Base-by-base conservation (phyloP, 148 eudicot genomes). In the Cornus kousa region DNA sequence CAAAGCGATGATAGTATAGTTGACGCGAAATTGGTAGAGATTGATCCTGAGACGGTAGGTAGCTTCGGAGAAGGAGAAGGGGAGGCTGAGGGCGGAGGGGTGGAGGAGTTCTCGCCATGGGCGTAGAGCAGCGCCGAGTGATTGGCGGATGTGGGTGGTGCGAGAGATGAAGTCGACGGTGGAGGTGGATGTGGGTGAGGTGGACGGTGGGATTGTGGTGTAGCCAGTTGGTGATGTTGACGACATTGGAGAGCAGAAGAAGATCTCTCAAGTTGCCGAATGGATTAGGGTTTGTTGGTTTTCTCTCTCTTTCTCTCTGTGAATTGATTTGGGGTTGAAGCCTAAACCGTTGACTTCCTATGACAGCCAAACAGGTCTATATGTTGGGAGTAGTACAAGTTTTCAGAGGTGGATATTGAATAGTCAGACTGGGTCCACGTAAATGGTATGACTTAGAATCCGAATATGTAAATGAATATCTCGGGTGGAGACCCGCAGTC, bases 71-170 rank as follows among this genome's bases (percentile, higher is more conserved):
- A 84, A 55, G 70, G 86, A 76, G 77, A 65, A 43, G 1, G 92
- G 92, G 33, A 82, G 55, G 14, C 84, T 75, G 71, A 85, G 79
- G 31, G 80, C 53, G 79, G 77, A 48, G 40, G 78, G 69, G 75
- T 75, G 35, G 35, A 87, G 37, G 74, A 89, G 82, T 50, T 80
- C 87, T 20, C 80, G 72, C 90, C 92, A 89, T 43, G 92, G 87
- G 22, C 84, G 86, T 17, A 65, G 67, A 2, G 72, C 72, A 64
- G 78, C 67, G 67, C 66, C 62, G 64, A 72, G 4, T 5, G 77
- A 81, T 55, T 75, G 59, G 70, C 72, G 5, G 79, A 74, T 69
- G n/a, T 35, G 72, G 72, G 72, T 69, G 75, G 22, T 60, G 75
- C 37, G 75, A 32, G 33, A 62, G 23, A 62, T 1, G 66, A n/a